Evolutionary conservation across 169 alveolate species (phyloP).

Genomic region (Cryptosporidium meleagridis): DNA sequence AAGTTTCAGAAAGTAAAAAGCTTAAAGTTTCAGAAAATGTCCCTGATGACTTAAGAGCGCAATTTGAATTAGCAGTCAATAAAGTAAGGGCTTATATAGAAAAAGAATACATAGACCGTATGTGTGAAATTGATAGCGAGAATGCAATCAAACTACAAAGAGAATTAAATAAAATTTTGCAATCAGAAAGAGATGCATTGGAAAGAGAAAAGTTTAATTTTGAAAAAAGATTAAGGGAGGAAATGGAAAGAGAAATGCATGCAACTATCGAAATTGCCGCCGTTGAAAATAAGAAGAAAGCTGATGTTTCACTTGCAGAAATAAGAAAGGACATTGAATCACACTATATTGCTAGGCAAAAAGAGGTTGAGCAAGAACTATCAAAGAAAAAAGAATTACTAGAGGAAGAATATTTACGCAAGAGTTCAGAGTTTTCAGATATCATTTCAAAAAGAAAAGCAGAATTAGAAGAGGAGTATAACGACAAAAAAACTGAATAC

Average conservation of each 20-base stretch:
- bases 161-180: constrained; percentile 58
- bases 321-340: constrained; percentile 65
- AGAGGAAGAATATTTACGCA: constrained; percentile 33
- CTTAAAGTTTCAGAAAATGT: constrained; percentile 27
- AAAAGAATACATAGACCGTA: constrained; percentile 62
- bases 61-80: constrained; percentile 68
- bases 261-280: constrained; percentile 68
- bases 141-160: constrained; percentile 63
- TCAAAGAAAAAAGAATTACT: constrained; percentile 17
- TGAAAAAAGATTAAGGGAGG: constrained; percentile 63
- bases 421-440: not conserved
- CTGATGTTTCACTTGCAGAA: constrained; percentile 72
- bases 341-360: constrained; percentile 53
- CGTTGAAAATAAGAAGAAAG: constrained; percentile 53
- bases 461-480: constrained; percentile 24
- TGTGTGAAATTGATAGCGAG: constrained; percentile 64
- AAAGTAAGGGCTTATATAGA: constrained; percentile 71
- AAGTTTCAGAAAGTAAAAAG: constrained; percentile 5
- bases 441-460: constrained; percentile 13
- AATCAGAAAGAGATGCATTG: constrained; percentile 71
- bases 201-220: constrained; percentile 52
- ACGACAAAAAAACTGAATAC: constrained; percentile 28
- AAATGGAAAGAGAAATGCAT: constrained; percentile 69
- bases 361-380: constrained; percentile 57
- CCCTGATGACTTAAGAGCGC: constrained; percentile 70